Evolutionary conservation across 75 land plant species (phyloP).

Genomic region (Larix kaempferi): DNA sequence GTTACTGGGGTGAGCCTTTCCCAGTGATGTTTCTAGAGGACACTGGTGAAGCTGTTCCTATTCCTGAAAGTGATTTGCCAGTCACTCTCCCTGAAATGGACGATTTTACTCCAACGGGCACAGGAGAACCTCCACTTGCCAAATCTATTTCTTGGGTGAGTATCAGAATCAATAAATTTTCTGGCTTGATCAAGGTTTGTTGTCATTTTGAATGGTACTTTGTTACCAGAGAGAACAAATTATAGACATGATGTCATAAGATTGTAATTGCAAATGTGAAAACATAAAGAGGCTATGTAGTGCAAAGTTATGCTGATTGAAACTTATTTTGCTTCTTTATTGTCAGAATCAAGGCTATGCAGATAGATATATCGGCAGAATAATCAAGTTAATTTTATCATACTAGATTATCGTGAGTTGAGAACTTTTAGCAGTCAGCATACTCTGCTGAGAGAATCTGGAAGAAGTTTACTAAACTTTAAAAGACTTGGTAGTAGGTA

Average conservation of each 20-base stretch:
- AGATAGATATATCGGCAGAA: slow-evolving; percentile 1
- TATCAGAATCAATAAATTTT: neutral
- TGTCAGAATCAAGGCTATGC: neutral
- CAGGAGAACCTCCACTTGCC: slow-evolving; percentile 94
- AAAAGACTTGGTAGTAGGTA: neutral
- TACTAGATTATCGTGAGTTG: neutral
- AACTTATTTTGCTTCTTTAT: neutral
- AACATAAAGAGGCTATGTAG: neutral
- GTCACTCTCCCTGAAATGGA: slow-evolving; percentile 83
- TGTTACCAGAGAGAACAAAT: neutral
- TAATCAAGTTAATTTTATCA: neutral
- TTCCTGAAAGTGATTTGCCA: slow-evolving; percentile 78
- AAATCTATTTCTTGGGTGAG: slow-evolving; percentile 84
- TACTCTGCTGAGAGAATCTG: neutral
- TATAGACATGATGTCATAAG: neutral
- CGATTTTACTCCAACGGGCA: slow-evolving; percentile 92
- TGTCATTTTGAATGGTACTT: neutral
- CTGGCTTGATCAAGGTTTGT: neutral
- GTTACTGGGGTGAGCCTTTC: slow-evolving; percentile 98
- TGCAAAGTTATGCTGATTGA: neutral
- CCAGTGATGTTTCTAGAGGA: slow-evolving; percentile 76
- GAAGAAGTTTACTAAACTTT: neutral
- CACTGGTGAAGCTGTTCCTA: slow-evolving; percentile 63
- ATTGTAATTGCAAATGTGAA: neutral
- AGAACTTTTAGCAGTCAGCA: neutral